Conservation (phyloP, 768 basidiomycete genomes). For the Leccinum ochraceum region DNA sequence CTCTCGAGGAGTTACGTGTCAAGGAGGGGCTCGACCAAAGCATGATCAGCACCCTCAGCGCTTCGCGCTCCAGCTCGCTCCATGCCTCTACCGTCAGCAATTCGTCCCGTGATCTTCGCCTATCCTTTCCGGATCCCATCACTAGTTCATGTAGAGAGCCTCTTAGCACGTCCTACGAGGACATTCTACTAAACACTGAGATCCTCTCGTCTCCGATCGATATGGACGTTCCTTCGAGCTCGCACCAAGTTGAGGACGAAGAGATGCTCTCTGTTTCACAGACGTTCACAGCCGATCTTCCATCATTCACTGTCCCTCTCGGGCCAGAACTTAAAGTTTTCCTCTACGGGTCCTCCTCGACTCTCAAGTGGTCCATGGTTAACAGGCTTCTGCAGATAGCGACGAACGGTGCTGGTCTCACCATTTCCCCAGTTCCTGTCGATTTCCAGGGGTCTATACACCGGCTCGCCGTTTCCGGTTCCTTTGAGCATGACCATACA, state of each 20-base stretch:
- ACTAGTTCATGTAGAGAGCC: constrained; percentile 67
- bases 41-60: constrained; percentile 75
- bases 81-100: constrained; percentile 55
- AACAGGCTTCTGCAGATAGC: constrained; percentile 59
- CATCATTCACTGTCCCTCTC: constrained; percentile 29
- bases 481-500: constrained; percentile 25
- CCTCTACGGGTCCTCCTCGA: constrained; percentile 64
- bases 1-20: constrained; percentile 65
- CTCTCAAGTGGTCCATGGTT: constrained; percentile 62
- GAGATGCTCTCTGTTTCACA: constrained; percentile 25
- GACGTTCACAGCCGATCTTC: constrained; percentile 28
- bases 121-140: constrained; percentile 85
- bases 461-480: constrained; percentile 29
- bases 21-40: constrained; percentile 81
- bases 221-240: constrained; percentile 16
- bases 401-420: constrained; percentile 38
- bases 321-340: constrained; percentile 56
- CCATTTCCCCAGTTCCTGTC: constrained; percentile 24
- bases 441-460: constrained; percentile 24
- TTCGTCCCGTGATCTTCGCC: constrained; percentile 70
- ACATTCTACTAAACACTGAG: constrained; percentile 44
- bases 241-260: constrained; percentile 34
- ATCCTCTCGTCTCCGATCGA: constrained; percentile 24
- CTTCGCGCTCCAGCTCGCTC: constrained; percentile 66
- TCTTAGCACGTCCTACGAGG: constrained; percentile 56